Evolutionary conservation across 345 rosid genomes (phyloP), one percentile per base, ranked within the genome.

Genomic region (Camelina hispida): DNA sequence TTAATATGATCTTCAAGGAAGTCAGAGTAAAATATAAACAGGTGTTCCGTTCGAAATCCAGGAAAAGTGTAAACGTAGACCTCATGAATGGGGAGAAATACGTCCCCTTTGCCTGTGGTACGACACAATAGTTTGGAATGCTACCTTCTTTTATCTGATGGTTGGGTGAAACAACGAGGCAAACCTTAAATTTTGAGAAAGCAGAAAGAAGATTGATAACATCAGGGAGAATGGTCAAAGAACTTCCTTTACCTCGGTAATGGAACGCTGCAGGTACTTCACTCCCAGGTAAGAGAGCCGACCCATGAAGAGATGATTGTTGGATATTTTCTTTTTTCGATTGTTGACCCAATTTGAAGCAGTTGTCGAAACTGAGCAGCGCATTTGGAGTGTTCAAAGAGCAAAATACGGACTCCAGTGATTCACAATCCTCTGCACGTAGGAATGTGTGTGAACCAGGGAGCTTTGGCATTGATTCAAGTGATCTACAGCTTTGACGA

Each of bases 251-350:
- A 5, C 3, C 17, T 20, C 17, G 1, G 7, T 20, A 47, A 18
- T 38, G 1, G 7, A 61, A 61, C 0, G 4, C 6, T 40, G 7
- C 12, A 0, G 48, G 48, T 1, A 61, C 11, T 61, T 38, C 2
- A 11, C 17, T 38, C 40, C 66, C 66, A 1, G 48, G 48, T 20
- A 61, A 12, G 6, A 40, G 11, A 1, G 17, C 17, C 3, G 0
- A 0, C 1, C 30, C 32, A 0, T 0, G 0, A 38, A 6, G 9
- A n/a, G n/a, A 57, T 0, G 4, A 32, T 38, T 0, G 16, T 38
- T 18, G 17, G 7, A 38, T 38, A 38, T 38, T 40, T 4, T 2
- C 12, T 20, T 1, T 25, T 1, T 10, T 11, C 22, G 66, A 10
- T 61, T 61, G 1, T 13, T 0, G 32, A 2, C 2, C 6, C 18